A percentile compares a stretch with the other conserved stretches of the same genome.
These are phyloP conservation scores for Stephanodiscus triporus DNA, from an alignment of 108 stramenopile genomes.

Conservation along the genomic window DNA sequence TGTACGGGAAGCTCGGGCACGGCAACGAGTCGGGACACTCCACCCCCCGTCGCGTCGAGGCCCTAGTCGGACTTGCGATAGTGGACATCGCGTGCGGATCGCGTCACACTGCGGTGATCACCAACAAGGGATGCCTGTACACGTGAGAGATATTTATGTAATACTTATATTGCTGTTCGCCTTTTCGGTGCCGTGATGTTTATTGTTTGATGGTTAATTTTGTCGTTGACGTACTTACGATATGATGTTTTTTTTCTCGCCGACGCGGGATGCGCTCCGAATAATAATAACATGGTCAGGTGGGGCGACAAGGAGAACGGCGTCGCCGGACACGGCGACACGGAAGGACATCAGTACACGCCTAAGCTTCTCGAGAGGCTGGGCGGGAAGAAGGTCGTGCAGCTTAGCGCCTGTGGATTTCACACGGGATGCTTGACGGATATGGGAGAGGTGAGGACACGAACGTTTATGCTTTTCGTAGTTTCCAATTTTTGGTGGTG, in stretches of 20 bases:
- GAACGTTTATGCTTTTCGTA: neutral
- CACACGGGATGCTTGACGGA: constrained; percentile 93
- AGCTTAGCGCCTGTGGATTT: constrained; percentile 94
- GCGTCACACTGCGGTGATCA: constrained; percentile 90
- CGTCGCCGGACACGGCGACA: constrained; percentile 93
- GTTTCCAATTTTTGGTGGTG: neutral
- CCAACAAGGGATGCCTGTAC: constrained; percentile 79
- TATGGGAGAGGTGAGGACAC: constrained; percentile 60
- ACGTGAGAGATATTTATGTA: constrained; percentile 50
- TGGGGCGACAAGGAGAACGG: constrained; percentile 80
- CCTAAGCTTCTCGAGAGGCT: constrained; percentile 86
- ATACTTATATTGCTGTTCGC: too few relatives aligned
- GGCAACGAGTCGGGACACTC: constrained; percentile 93
- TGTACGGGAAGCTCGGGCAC: constrained; percentile 97
- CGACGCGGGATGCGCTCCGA: too few relatives aligned
- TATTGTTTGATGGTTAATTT: too few relatives aligned
- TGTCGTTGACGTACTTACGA: too few relatives aligned
- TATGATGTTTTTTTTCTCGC: too few relatives aligned
- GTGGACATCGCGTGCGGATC: constrained; percentile 92
- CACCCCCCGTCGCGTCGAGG: constrained; percentile 90
- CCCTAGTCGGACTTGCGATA: constrained; percentile 75
- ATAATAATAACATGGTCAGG: too few relatives aligned
- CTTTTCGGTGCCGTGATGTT: too few relatives aligned
- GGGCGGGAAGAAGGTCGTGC: constrained; percentile 81
- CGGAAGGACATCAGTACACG: constrained; percentile 93